phyloP scores from a whole-genome alignment of 495 filamentous ascomycete genomes.

The Hyaloscypha bicolor region DNA sequence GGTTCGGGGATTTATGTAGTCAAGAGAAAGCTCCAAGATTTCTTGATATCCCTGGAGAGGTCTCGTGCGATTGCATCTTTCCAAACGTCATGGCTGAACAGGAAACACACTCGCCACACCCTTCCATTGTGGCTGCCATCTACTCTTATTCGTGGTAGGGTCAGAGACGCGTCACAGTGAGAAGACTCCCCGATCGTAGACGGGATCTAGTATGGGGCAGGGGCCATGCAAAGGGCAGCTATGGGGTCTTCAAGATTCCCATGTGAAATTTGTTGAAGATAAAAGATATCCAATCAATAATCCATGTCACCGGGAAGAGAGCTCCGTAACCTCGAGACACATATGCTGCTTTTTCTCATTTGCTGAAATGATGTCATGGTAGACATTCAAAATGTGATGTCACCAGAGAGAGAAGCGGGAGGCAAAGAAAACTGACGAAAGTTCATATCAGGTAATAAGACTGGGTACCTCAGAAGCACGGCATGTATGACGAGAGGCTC shows the following conservation, averaged over 20 bases:
- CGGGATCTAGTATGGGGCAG: not conserved
- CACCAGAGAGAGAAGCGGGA: not conserved
- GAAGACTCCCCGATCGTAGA: not conserved
- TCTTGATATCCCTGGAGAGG: not conserved
- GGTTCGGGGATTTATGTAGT: not conserved
- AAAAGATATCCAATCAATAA: not conserved
- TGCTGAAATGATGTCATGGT: constrained; percentile 6
- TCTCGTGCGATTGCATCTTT: not conserved
- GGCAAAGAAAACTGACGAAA: not conserved
- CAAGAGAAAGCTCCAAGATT: not conserved
- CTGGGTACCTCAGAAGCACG: too few relatives aligned
- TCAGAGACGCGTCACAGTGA: not conserved
- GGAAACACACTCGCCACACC: not conserved
- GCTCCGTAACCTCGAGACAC: not conserved
- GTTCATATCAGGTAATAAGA: not conserved
- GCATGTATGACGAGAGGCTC: too few relatives aligned
- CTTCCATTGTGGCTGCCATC: not conserved
- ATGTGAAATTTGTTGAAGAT: not conserved
- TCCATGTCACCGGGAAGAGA: not conserved
- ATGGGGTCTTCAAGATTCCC: constrained; percentile 12
- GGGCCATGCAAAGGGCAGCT: not conserved
- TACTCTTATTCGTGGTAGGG: not conserved
- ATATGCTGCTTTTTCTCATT: not conserved
- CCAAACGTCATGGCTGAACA: not conserved
- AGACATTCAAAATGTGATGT: not conserved